A percentile compares a stretch with the other conserved stretches of the same genome.
Conservation (phyloP, 2,329 filamentous ascomycete species). For the Juglanconis oblonga region DNA sequence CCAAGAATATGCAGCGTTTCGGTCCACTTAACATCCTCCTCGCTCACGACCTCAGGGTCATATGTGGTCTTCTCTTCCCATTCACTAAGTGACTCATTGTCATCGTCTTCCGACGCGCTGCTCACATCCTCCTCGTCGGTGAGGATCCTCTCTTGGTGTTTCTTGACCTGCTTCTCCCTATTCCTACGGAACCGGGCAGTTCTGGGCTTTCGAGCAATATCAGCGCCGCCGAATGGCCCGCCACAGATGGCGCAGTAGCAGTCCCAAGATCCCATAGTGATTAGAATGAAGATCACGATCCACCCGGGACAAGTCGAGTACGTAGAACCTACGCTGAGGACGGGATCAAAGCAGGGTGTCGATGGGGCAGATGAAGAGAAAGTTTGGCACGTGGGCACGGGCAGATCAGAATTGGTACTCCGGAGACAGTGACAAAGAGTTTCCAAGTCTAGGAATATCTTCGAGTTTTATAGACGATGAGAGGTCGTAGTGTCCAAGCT, state of each 20-base stretch:
- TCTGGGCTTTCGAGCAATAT: background rate
- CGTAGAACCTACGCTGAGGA: too few species aligned
- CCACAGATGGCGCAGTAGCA: constrained; percentile 10
- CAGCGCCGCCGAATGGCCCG: background rate
- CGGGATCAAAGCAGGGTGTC: too few species aligned
- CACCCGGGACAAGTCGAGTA: too few species aligned
- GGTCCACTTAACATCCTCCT: background rate
- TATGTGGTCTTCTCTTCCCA: background rate
- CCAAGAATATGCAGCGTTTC: background rate
- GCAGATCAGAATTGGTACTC: too few species aligned
- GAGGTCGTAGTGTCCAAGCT: too few species aligned
- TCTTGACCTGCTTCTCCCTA: background rate
- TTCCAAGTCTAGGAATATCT: too few species aligned
- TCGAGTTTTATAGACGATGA: too few species aligned
- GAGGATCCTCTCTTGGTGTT: background rate
- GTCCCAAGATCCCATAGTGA: background rate
- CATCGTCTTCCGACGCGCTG: background rate
- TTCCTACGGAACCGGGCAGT: background rate
- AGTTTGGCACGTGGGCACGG: too few species aligned
- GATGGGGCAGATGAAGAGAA: too few species aligned
- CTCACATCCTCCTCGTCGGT: background rate
- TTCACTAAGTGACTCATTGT: background rate
- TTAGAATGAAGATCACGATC: too few species aligned
- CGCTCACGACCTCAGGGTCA: background rate
- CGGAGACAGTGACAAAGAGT: too few species aligned